These are phyloP conservation scores for Ophiostoma fasciatum DNA, from an alignment of 2,329 filamentous ascomycete species.

Conservation along the genomic window DNA sequence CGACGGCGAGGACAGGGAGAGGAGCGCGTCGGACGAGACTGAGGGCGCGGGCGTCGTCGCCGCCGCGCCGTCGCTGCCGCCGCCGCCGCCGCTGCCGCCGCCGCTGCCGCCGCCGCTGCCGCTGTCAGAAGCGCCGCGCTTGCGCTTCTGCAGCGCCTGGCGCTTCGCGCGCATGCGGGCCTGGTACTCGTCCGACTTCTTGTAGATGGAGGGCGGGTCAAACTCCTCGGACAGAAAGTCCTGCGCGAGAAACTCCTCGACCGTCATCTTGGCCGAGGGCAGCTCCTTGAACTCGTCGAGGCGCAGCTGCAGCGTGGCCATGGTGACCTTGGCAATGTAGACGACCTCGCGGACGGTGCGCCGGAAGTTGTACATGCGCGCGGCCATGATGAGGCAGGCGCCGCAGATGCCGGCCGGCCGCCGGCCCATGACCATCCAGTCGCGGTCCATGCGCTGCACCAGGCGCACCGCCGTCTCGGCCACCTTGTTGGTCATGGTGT, in stretches of 20 bases:
- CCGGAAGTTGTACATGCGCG: slow-evolving; percentile 96
- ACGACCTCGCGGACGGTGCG: slow-evolving; percentile 87
- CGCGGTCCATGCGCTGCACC: slow-evolving; percentile 81
- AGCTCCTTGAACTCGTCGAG: slow-evolving; percentile 85
- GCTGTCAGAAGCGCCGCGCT: slow-evolving; percentile 18
- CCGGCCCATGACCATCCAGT: slow-evolving; percentile 95
- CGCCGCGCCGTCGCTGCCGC: too few relatives aligned
- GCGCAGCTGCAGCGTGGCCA: slow-evolving; percentile 81
- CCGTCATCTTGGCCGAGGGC: slow-evolving; percentile 68
- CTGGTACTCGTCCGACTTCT: slow-evolving; percentile 45
- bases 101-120: too few relatives aligned
- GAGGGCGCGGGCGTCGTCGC: too few relatives aligned
- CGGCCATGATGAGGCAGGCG: slow-evolving; percentile 84
- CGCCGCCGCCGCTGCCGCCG: too few relatives aligned
- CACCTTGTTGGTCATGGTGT: slow-evolving; percentile 63
- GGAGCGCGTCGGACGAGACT: too few relatives aligned
- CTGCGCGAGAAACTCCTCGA: slow-evolving; percentile 67
- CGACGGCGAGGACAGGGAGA: too few relatives aligned
- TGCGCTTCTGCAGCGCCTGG: slow-evolving; percentile 31
- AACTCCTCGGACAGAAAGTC: slow-evolving; percentile 33
- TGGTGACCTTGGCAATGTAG: slow-evolving; percentile 95
- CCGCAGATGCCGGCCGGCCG: slow-evolving; percentile 89
- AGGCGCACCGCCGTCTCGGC: slow-evolving; percentile 79
- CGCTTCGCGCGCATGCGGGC: slow-evolving; percentile 34
- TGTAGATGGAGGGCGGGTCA: slow-evolving; percentile 73